Base-by-base conservation (phyloP, 805 yeast genomes). In the Lipomyces mesembrius region DNA sequence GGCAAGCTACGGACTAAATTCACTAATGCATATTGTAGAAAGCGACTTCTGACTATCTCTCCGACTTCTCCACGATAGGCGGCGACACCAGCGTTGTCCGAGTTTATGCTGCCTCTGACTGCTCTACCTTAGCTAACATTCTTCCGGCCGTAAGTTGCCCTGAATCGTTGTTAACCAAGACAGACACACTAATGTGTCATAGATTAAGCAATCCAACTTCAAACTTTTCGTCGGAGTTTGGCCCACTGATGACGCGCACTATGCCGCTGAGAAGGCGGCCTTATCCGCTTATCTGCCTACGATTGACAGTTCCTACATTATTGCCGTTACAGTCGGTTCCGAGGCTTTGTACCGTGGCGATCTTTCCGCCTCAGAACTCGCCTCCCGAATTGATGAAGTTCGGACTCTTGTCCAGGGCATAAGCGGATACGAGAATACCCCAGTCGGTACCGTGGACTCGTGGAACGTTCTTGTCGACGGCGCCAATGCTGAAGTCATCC, bases 311-410 rank as follows among this genome's bases (percentile, higher is more conserved):
- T 82, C 86, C 61, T 85, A 91, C 71, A 84, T 94, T 75, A 85
- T 87, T 74, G 91, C 88, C 58, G 83, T 94, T 80, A 83, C 91
- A 62, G 98, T 94, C 72, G 98, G 98, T 72, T 92, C 98, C 32
- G 98, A 94, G 84, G 94, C 97, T 66, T 84, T 94, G 72, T 94
- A 94, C 86, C 91, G 98, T 84, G 87, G 79, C 52, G 98, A 94
- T 78, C 72, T 93, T 80, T 83, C 93, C 61, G 92, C 97, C 57
- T 74, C 82, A 12, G 73, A 85, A 64, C 86, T 94, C 76, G 96
- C 97, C 60, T 79, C 77, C 72, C 83, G 83, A 74, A 92, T 94
- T 76, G 71, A 78, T 67, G 85, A 84, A 59, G 78, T 93, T 78
- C 90, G 87, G 81, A 76, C 78, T 57, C 81, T 88, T 57, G 77